Base-by-base conservation (phyloP, 805 yeast genomes). In the Candida railenensis region DNA sequence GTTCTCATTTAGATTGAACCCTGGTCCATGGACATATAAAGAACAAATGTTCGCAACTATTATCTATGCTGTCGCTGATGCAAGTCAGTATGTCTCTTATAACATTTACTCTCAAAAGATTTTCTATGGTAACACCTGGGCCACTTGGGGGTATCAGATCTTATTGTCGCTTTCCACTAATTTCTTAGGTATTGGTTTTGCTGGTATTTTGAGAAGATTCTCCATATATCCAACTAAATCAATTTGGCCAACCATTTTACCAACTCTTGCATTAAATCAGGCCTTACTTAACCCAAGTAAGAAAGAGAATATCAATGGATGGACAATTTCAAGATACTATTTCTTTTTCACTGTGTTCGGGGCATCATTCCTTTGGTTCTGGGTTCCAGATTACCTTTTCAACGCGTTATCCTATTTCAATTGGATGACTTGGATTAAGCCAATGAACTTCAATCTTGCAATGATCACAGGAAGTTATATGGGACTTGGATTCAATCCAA, bases 31-130 rank as follows among this genome's bases (percentile, higher is more conserved):
- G 84, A 66, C 72, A 22, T 69, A 61, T 51, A 83, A 83, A 57
- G 88, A 83, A 54, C 89, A 83, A 59, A 80, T 82, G 82, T 71
- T 84, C 47, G 69, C 84, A 1, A 78, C 88, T 5, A 56, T 73
- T 22, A 66, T 67, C 56, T 67, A 57, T 54, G 59, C 68, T 36
- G 68, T 70, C 21, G 66, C 70, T 37, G 55, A 56, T 32, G 53
- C 65, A 33, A 53, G 55, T 45, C 52, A 58, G 40, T 66, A 48
- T 32, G 56, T 53, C n/a, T 33, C 51, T 2, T 54, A 41, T 39
- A 59, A 58, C 43, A 57, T 60, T 40, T 53, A 51, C 15, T 58
- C 53, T 12, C 55, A 50, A 47, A 67, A 61, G 48, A 28, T 57
- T 22, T 69, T 59, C 49, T 73, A 71, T 48, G 48, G 56, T n/a